These are phyloP conservation scores for Piper betle DNA, from an alignment of 164 flowering plant genomes.

Conservation along the genomic window DNA sequence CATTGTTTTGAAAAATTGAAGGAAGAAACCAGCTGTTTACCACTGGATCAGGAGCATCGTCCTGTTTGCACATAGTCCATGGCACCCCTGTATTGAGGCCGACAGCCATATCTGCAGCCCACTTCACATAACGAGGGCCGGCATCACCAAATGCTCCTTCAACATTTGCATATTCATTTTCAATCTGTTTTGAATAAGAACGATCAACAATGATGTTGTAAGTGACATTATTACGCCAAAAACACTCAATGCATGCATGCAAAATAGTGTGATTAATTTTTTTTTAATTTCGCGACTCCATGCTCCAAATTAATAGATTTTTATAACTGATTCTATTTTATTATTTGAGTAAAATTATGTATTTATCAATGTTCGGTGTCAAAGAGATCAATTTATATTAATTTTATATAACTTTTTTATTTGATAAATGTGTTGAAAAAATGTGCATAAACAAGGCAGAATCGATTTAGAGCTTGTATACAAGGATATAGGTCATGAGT, in stretches of 20 bases:
- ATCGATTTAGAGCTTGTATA: too few relatives aligned
- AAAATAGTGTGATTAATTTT: not conserved
- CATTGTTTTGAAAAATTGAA: not conserved
- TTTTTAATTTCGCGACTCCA: too few relatives aligned
- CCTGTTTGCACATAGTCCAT: constrained; percentile 98
- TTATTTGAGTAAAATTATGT: too few relatives aligned
- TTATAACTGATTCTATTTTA: not conserved
- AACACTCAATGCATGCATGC: not conserved
- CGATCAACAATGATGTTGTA: not conserved
- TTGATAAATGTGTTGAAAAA: too few relatives aligned
- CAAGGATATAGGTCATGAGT: too few relatives aligned
- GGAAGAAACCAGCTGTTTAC: constrained; percentile 29
- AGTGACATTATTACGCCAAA: not conserved
- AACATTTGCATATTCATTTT: constrained; percentile 59
- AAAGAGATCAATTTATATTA: too few relatives aligned
- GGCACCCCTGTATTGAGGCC: constrained; percentile 93
- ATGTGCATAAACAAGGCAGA: too few relatives aligned
- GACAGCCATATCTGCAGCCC: constrained; percentile 93
- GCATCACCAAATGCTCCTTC: constrained; percentile 34
- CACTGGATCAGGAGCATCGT: constrained; percentile 87
- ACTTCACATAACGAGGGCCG: constrained; percentile 49
- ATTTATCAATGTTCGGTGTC: too few relatives aligned
- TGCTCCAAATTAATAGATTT: not conserved
- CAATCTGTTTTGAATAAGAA: constrained; percentile 33
- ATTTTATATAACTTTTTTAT: too few relatives aligned